phyloP scores from a whole-genome alignment of 2,329 filamentous ascomycete species.

The Paradendryphiella salina region DNA sequence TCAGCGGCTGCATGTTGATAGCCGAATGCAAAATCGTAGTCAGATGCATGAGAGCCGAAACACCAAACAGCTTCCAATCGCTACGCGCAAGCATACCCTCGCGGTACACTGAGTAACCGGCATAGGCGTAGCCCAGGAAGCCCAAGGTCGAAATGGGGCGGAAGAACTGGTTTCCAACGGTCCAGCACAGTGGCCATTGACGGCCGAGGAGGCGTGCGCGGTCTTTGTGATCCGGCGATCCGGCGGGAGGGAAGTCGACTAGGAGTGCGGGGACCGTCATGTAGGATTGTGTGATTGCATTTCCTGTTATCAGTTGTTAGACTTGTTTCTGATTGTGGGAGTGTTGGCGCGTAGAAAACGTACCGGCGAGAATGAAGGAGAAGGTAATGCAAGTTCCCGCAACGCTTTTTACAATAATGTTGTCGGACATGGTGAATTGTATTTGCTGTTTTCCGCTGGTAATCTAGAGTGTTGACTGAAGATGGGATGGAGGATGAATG shows the following conservation, averaged over 20 bases:
- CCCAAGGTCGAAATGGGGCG: conserved; percentile 56
- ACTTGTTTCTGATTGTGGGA: not conserved
- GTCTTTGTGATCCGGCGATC: conserved; percentile 47
- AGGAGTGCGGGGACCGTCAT: conserved; percentile 57
- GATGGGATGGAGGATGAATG: not conserved
- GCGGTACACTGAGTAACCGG: conserved; percentile 45
- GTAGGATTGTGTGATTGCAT: conserved; percentile 58
- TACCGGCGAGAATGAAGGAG: conserved; percentile 56
- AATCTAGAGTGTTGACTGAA: not conserved
- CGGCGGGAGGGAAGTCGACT: conserved; percentile 51
- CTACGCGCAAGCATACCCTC: conserved; percentile 37
- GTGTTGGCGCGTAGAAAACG: conserved; percentile 1
- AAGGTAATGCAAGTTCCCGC: conserved; percentile 53
- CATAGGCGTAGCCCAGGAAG: conserved; percentile 54
- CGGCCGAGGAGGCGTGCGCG: conserved; percentile 53
- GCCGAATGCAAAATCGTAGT: conserved; percentile 55
- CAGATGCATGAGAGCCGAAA: conserved; percentile 52
- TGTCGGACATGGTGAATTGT: conserved; percentile 37
- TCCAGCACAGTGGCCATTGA: conserved; percentile 57
- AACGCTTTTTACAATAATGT: conserved; percentile 44
- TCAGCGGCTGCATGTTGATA: conserved; percentile 57
- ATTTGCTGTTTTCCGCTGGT: not conserved
- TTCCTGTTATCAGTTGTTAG: conserved; percentile 43
- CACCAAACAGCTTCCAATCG: conserved; percentile 54
- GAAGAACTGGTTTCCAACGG: conserved; percentile 57